phyloP scores from a whole-genome alignment of 129 eudicot species.

The Gnaphalium uliginosum region DNA sequence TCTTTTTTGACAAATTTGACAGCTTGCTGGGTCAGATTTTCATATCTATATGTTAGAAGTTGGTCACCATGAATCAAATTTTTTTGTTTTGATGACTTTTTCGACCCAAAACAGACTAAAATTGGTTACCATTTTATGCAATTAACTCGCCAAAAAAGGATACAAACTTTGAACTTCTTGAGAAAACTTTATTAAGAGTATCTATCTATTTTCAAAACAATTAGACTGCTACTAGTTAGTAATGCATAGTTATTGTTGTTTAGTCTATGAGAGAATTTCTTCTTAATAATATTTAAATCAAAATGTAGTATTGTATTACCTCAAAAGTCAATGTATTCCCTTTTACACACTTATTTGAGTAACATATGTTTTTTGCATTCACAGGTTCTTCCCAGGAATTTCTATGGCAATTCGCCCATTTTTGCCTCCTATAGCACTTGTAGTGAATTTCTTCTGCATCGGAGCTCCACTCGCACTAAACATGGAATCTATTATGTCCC shows the following conservation, averaged over 20 bases:
- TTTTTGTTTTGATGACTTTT: background rate
- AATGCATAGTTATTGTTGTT: background rate
- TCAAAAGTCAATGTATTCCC: constrained; percentile 19
- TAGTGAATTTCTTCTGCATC: constrained; percentile 77
- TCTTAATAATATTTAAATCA: too few relatives aligned
- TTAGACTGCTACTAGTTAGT: background rate
- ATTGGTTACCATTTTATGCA: background rate
- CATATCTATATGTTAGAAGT: background rate
- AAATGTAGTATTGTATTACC: constrained; percentile 3
- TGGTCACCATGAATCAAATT: background rate
- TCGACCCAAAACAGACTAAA: background rate
- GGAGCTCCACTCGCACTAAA: constrained; percentile 93
- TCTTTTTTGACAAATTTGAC: background rate
- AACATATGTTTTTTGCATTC: background rate
- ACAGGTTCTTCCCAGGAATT: constrained; percentile 62
- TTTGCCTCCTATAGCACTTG: constrained; percentile 78
- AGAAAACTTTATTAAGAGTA: background rate
- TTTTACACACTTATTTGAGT: background rate
- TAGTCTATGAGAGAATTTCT: background rate
- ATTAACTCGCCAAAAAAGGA: background rate
- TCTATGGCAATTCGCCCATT: constrained; percentile 61
- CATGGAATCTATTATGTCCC: constrained; percentile 64
- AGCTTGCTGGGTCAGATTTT: background rate
- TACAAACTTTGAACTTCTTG: background rate
- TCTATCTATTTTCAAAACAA: background rate